Evolutionary conservation across 1,284 basidiomycete genomes (phyloP), one percentile per base, ranked within the genome.

Genomic region (Trametes polyzona): DNA sequence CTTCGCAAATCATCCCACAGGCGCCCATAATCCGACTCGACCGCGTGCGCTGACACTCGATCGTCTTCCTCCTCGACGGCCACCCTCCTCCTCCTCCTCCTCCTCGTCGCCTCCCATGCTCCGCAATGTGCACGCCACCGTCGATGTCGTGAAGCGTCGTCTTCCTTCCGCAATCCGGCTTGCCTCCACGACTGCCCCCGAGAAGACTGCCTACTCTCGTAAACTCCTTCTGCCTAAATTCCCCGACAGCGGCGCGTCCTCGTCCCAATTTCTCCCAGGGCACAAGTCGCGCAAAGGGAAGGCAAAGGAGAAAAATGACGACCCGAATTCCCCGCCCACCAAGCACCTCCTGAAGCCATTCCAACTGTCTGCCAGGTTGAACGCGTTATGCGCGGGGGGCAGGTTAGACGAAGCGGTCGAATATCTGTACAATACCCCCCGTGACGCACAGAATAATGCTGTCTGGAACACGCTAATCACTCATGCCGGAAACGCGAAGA

Each of bases 401-500:
- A 76, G 83, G 39, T 43, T 89, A 27, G 82, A 86, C 47, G 78
- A 76, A 2, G 90, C 90, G 0, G 75, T 89, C 7, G 65, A 73
- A 8, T 78, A 82, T 66, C 76, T 93, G n/a, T 80, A 85, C 65
- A 83, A 77, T 37, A 72, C 83, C 23, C 89, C 90, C 23, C 71
- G 80, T 27, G 87, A 86, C 64, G 84, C 88, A 0, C 86, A 90
- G 67, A 92, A 89, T 62, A 75, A 81, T 1, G 74, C 78, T 19
- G 83, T 87, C 2, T 93, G 90, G 90, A 91, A 90, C 60, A 89
- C 84, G 1, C 68, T 92, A 56, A 84, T 93, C 32, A 79, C 76
- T 72, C 76, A 83, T 40, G 79, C 80, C 53, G 75, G 89, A 74
- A 78, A 81, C 42, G 80, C 71, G 14, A 72, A 78, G 50, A 79